Evolutionary conservation across 2,329 filamentous ascomycete genomes (phyloP).

Genomic region (Clarireedia paspali): DNA sequence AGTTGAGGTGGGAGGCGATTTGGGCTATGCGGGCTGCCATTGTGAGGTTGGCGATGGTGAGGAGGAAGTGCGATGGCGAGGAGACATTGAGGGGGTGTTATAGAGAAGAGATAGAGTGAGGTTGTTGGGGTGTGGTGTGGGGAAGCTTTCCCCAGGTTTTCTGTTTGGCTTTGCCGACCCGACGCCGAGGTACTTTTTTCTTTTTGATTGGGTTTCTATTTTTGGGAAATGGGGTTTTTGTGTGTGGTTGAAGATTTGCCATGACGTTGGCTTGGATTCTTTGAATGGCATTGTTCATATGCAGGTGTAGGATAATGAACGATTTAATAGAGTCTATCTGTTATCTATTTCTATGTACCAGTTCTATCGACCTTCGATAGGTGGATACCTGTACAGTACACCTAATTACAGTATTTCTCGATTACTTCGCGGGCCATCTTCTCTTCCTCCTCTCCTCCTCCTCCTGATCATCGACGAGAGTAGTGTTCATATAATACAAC

Average conservation of each 20-base stretch:
- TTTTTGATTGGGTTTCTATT: neutral
- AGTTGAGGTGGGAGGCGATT: constrained; percentile 73
- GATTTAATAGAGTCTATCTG: neutral
- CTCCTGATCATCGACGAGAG: too few species aligned
- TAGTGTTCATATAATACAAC: too few species aligned
- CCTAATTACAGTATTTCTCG: too few species aligned
- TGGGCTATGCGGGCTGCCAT: constrained; percentile 53
- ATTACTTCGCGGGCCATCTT: neutral
- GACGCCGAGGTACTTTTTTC: constrained; percentile 6
- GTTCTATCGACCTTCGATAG: neutral
- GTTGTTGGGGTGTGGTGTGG: neutral
- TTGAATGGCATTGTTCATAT: too few species aligned
- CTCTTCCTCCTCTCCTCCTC: neutral
- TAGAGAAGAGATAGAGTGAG: neutral
- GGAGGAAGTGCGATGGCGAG: neutral
- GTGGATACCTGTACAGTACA: too few species aligned
- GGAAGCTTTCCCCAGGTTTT: constrained; percentile 2
- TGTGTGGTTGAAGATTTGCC: too few species aligned
- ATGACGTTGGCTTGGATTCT: too few species aligned
- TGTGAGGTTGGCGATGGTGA: neutral
- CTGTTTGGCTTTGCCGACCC: neutral
- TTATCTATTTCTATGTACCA: neutral
- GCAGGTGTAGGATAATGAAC: too few species aligned
- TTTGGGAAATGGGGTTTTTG: neutral
- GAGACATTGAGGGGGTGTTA: neutral